These are phyloP conservation scores for Cucurbita argyrosperma DNA, from an alignment of 306 rosid species.

Conservation along the genomic window DNA sequence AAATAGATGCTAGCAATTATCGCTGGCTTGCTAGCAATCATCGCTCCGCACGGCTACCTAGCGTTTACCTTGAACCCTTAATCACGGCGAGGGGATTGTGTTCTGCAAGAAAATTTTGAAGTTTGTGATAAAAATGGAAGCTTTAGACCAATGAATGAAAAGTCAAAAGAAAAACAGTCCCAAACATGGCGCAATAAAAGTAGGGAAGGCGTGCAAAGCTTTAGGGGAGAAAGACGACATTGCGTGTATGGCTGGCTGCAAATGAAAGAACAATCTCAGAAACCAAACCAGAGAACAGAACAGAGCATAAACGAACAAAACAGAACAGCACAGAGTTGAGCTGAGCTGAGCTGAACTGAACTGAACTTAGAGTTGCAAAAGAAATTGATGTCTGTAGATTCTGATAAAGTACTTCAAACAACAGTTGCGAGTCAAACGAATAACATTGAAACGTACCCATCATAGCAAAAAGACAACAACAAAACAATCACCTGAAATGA, in stretches of 20 bases:
- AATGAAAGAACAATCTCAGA: neutral
- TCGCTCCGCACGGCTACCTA: too few species aligned
- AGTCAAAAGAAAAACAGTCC: neutral
- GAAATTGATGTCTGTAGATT: neutral
- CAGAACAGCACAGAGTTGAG: neutral
- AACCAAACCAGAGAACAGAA: neutral
- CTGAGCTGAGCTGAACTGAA: too few species aligned
- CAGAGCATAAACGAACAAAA: neutral
- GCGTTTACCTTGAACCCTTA: too few species aligned
- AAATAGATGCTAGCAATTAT: too few species aligned
- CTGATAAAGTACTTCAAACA: neutral
- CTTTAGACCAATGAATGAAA: neutral
- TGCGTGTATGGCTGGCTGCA: neutral
- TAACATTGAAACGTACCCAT: neutral
- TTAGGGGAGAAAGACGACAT: neutral
- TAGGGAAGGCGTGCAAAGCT: neutral
- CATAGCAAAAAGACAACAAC: neutral
- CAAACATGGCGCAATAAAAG: neutral
- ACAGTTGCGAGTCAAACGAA: neutral
- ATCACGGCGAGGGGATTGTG: neutral
- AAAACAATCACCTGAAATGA: neutral
- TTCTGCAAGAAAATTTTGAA: neutral
- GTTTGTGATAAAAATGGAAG: neutral
- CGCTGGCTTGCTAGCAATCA: too few species aligned
- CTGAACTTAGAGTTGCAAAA: neutral